Evolutionary conservation across 78 protist species (phyloP), one percentile per base, ranked within the genome.

Genomic region (Pigoraptor vietnamica): DNA sequence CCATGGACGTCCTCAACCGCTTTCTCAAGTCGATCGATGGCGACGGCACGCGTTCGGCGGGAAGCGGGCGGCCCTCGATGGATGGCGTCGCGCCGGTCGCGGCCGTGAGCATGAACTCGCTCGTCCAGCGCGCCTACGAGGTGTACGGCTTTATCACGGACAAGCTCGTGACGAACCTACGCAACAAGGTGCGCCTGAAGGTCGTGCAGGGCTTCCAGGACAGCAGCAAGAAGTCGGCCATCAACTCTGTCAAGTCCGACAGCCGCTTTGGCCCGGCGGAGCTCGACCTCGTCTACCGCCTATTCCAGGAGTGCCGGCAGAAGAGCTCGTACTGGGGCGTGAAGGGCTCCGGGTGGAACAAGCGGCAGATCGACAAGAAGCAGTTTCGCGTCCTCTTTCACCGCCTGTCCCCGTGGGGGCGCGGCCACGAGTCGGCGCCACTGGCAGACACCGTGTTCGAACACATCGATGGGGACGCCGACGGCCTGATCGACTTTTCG

Each of bases 181-280:
- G 89, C 32, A 36, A 21, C 14, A 24, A 36, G 1, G 55, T 24
- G 24, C 89, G 89, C 56, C 55, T 86, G 89, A 21, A 25, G 24
- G 89, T 86, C 10, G 89, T 86, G 55, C 89, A 86, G 48, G 89
- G 55, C 36, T 38, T 86, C 55, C 36, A 86, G 48, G 89, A 38
- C 55, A 24, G 37, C n/a, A 2, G 37, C 89, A 36, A 37, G 14
- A 10, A 34, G 88, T n/a, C 39, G 19, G 88, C 38, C 38, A 34
- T 83, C 21, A 83, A 83, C 9, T 10, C 86, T 32, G 86, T 35
- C 39, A 35, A 83, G 88, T 35, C 25, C 25, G 88, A n/a, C 88
- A 1, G 25, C 21, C 88, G 38, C 88, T 6, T 25, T 35, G 9
- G 40, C 35, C 9, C 88, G 1, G 39, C 39, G 23, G 35, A 37